Evolutionary conservation across 2,329 filamentous ascomycete species (phyloP).

Genomic region (Fusarium anguioides): DNA sequence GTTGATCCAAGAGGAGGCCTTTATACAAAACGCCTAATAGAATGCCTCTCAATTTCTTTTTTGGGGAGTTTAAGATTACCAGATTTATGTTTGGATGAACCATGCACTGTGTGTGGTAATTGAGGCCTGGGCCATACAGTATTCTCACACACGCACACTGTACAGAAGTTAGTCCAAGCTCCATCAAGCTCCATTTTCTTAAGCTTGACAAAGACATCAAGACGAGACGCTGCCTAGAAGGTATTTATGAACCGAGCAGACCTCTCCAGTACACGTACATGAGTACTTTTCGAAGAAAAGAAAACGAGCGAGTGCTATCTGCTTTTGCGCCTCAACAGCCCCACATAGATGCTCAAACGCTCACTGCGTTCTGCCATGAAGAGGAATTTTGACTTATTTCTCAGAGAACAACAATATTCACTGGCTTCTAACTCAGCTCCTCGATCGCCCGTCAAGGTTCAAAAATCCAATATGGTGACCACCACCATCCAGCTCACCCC

Average conservation of each 20-base stretch:
- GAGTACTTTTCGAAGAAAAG: too few relatives aligned
- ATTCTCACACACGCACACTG: conserved; percentile 19
- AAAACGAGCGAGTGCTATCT: neutral
- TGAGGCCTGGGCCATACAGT: neutral
- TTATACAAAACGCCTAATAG: conserved; percentile 23
- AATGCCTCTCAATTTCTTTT: neutral
- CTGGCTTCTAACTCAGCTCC: neutral
- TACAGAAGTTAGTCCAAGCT: too few relatives aligned
- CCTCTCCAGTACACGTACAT: neutral
- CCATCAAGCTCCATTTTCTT: neutral
- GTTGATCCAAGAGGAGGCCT: neutral
- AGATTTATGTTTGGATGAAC: neutral
- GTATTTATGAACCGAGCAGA: neutral
- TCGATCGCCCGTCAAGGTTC: neutral
- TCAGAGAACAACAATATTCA: conserved; percentile 39
- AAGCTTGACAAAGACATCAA: conserved; percentile 26
- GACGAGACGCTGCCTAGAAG: too few relatives aligned
- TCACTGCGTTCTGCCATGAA: conserved; percentile 47
- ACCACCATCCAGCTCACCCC: conserved; percentile 68
- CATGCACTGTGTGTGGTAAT: too few relatives aligned
- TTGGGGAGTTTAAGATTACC: neutral
- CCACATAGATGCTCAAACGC: conserved; percentile 4
- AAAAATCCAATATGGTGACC: conserved; percentile 32
- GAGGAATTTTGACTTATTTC: conserved; percentile 48
- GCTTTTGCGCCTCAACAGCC: neutral